These are phyloP conservation scores for Phytophthora ramorum DNA, from an alignment of 352 stramenopile genomes.

Conservation along the genomic window DNA sequence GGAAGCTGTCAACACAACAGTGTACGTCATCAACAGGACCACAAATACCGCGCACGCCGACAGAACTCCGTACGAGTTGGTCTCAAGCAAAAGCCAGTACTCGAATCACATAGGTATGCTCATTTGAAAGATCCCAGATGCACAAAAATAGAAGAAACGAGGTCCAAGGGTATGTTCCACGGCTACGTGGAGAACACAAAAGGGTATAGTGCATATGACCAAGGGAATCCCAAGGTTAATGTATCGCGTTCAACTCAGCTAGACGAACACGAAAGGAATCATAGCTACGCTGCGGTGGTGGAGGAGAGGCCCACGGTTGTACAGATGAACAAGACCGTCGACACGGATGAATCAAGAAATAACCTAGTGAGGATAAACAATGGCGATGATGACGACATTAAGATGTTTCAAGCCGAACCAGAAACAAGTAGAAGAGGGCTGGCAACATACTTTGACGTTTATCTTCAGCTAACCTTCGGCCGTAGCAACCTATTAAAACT, in stretches of 20 bases:
- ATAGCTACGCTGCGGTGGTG: too few species aligned
- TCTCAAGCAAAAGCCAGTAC: constrained; percentile 30
- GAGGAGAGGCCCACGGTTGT: too few species aligned
- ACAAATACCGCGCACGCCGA: neutral
- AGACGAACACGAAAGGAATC: too few species aligned
- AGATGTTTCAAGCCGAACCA: too few species aligned
- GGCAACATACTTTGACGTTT: too few species aligned
- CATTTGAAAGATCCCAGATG: constrained; percentile 32
- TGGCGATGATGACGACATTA: too few species aligned
- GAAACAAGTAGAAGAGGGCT: too few species aligned
- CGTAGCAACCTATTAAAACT: too few species aligned
- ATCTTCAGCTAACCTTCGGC: too few species aligned
- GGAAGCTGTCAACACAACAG: constrained; percentile 35
- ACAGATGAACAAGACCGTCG: too few species aligned
- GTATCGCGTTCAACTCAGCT: constrained; percentile 15
- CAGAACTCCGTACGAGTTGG: constrained; percentile 29
- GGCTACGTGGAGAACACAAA: constrained; percentile 28
- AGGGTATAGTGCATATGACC: constrained; percentile 25
- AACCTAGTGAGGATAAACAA: too few species aligned
- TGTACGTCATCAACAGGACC: constrained; percentile 37
- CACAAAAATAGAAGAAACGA: constrained; percentile 36
- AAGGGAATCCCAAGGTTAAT: constrained; percentile 19
- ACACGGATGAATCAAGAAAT: too few species aligned
- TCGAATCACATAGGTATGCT: constrained; percentile 34
- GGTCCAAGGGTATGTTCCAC: constrained; percentile 32